Base-by-base conservation (phyloP, 176 grass and related monocot genomes). In the Rhynchospora tenuis region DNA sequence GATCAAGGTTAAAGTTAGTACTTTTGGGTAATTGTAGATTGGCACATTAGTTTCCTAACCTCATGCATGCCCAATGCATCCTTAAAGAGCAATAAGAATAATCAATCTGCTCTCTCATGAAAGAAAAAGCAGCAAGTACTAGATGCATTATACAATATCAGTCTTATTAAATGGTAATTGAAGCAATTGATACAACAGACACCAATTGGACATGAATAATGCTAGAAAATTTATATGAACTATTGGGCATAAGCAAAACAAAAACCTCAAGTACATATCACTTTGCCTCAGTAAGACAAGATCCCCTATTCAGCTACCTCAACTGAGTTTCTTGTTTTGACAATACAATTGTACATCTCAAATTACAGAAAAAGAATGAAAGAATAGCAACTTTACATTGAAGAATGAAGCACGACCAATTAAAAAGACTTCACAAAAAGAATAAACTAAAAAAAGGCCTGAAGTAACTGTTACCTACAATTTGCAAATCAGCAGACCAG, bases 311-410 rank as follows among this genome's bases (percentile, higher is more conserved):
- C 48, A 55, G 73, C 23, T 56, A 77, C 2, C 73, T n/a, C 48
- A 77, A 77, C 68, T 77, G 6, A 55, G 27, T 17, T 56, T 55
- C 6, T 17, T 55, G 12, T 62, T 29, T 46, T 48, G 42, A 81
- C 14, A 45, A 45, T 81, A 81, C 9, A 64, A 64, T 22, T 81
- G 55, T 81, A 64, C 78, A 81, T 26, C 72, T 47, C 72, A n/a
- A 15, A 28, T 77, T 29, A 16, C 48, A n/a, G 50, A 48, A 63
- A 81, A 81, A 81, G 78, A 81, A 62, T 81, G 59, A 81, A 81
- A 81, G 15, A 81, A 64, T 81, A 81, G 31, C 15, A 64, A 38
- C 78, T 62, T 47, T 64, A 81, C 58, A 64, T 63, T 47, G 26
- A 62, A 81, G 14, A 81, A 81, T 45, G n/a, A 64, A 64, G 43